These are phyloP conservation scores for Ceratocystis variospora DNA, from an alignment of 2,329 filamentous ascomycete genomes.

Conservation along the genomic window DNA sequence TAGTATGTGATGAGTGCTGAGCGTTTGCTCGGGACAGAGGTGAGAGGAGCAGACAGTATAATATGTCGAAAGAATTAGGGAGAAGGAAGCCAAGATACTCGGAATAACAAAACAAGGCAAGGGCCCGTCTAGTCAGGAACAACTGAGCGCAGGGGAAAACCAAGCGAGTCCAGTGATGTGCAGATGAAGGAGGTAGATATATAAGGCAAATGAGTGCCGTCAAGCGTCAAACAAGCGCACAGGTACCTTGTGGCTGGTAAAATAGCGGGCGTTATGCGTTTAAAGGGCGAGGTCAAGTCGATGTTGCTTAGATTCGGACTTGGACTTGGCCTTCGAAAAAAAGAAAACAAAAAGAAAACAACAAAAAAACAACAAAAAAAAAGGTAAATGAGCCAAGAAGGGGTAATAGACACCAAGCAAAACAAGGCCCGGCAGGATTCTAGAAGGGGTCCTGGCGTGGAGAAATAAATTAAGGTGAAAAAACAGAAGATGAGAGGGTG, in stretches of 20 bases:
- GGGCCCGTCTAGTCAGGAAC: neutral
- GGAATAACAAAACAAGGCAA: neutral
- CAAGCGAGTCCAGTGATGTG: neutral
- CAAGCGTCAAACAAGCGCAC: constrained; percentile 6
- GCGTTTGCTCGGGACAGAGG: neutral
- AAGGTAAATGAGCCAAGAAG: neutral
- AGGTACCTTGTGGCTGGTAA: neutral
- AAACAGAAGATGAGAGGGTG: neutral
- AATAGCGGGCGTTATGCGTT: neutral
- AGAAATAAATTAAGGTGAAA: neutral
- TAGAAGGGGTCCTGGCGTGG: neutral
- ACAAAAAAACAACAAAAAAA: no score
- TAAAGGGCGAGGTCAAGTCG: neutral
- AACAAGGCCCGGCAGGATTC: neutral
- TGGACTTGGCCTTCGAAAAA: neutral
- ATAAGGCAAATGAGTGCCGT: neutral
- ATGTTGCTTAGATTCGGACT: neutral
- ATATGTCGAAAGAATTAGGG: neutral
- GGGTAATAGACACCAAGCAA: neutral
- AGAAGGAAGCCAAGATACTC: neutral
- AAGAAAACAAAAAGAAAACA: neutral
- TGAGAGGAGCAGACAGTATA: neutral
- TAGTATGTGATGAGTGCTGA: neutral
- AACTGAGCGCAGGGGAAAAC: neutral
- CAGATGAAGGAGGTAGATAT: neutral